phyloP scores from a whole-genome alignment of 441 rosid species.

The Euphorbia corollata region DNA sequence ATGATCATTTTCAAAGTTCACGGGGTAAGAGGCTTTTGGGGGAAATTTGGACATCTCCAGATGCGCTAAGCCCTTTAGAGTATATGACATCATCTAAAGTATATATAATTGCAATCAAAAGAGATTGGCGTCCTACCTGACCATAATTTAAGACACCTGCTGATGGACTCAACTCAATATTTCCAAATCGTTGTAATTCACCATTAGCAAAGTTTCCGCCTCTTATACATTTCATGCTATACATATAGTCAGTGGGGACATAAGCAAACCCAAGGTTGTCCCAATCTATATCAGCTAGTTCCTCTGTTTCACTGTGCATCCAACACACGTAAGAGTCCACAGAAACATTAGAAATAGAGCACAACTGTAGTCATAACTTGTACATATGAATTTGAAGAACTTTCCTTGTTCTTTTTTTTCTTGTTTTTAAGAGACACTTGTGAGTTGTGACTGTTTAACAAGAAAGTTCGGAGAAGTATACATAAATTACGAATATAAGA shows the following conservation, averaged over 20 bases:
- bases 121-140: constrained; percentile 44
- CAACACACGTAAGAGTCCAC: constrained; percentile 5
- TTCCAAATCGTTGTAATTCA: constrained; percentile 66
- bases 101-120: background rate
- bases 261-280: constrained; percentile 71
- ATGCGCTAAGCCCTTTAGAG: no score
- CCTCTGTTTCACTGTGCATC: constrained; percentile 29
- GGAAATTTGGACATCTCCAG: no score
- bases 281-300: constrained; percentile 72
- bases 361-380: background rate
- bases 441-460: background rate
- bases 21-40: no score
- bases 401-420: background rate
- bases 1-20: no score
- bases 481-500: background rate
- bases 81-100: background rate
- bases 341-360: background rate
- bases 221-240: constrained; percentile 49
- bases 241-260: constrained; percentile 77
- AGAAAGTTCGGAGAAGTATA: background rate
- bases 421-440: background rate
- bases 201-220: constrained; percentile 59
- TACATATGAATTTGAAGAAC: background rate
- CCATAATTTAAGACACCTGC: constrained; percentile 90
- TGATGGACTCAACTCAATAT: constrained; percentile 80